Conservation (phyloP, 2,329 filamentous ascomycete genomes). For the Orbilia oligospora region DNA sequence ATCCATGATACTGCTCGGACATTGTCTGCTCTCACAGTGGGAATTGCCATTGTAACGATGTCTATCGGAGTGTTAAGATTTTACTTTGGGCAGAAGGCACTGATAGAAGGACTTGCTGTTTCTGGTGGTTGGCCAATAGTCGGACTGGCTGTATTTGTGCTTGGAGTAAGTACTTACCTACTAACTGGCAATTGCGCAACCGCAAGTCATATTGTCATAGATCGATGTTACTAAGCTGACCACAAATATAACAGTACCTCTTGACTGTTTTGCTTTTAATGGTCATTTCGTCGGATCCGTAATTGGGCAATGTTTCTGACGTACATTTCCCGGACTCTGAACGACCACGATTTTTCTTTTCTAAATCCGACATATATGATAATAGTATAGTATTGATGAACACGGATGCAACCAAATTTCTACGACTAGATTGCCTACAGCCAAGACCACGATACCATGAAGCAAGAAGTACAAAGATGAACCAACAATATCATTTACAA, state of each 20-base stretch:
- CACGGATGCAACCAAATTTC: neutral
- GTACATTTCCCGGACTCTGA: neutral
- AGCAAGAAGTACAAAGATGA: neutral
- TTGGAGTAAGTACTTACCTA: constrained; percentile 39
- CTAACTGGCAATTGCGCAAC: too few species aligned
- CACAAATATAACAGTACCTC: constrained; percentile 34
- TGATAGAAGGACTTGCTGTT: constrained; percentile 51
- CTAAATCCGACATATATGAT: neutral
- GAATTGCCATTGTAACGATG: constrained; percentile 45
- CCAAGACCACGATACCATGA: neutral
- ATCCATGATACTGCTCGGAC: constrained; percentile 24
- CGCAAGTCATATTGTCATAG: too few species aligned
- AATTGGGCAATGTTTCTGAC: neutral
- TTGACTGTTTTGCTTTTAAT: constrained; percentile 35
- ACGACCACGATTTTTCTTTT: neutral
- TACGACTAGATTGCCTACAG: neutral
- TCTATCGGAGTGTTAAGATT: constrained; percentile 45
- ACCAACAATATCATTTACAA: neutral
- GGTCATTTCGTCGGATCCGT: constrained; percentile 32
- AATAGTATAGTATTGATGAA: neutral
- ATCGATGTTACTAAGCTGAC: neutral
- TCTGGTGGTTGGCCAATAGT: constrained; percentile 56
- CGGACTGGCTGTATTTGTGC: constrained; percentile 25
- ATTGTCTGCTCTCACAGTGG: constrained; percentile 35
- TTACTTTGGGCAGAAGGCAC: constrained; percentile 41